phyloP scores from a whole-genome alignment of 257 asterid species.

The Ballota nigra region DNA sequence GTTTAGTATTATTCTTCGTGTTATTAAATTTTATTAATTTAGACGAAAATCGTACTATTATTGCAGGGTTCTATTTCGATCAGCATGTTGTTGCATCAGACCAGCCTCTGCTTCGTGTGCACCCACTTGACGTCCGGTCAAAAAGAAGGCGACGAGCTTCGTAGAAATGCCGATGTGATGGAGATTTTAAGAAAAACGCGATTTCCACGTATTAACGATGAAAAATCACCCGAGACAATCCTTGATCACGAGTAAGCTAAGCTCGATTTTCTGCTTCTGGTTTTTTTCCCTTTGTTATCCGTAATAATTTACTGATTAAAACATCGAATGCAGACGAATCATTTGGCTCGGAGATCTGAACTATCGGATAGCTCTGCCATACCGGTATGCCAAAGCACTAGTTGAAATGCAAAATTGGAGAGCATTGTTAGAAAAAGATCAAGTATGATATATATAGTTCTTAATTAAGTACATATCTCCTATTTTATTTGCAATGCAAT shows the following conservation, averaged over 20 bases:
- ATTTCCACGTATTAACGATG: slow-evolving; percentile 65
- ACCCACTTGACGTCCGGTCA: slow-evolving; percentile 92
- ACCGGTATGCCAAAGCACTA: slow-evolving; percentile 89
- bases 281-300: background rate
- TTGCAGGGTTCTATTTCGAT: slow-evolving; percentile 89
- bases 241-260: slow-evolving; percentile 86
- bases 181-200: slow-evolving; percentile 86
- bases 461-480: background rate
- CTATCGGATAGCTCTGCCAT: slow-evolving; percentile 79
- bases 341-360: slow-evolving; percentile 96
- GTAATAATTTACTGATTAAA: background rate
- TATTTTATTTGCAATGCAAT: background rate
- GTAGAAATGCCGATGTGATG: slow-evolving; percentile 84
- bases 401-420: slow-evolving; percentile 98
- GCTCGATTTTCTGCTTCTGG: slow-evolving; percentile 16
- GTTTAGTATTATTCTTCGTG: background rate
- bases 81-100: slow-evolving; percentile 82
- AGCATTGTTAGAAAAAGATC: slow-evolving; percentile 81
- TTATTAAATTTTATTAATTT: background rate
- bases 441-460: slow-evolving; percentile 45
- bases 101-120: slow-evolving; percentile 94
- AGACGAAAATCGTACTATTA: background rate
- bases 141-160: slow-evolving; percentile 84
- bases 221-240: slow-evolving; percentile 78
- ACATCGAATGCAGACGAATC: slow-evolving; percentile 53